Evolutionary conservation across 2,329 filamentous ascomycete species (phyloP).

Genomic region (Bipolaris gigantea): DNA sequence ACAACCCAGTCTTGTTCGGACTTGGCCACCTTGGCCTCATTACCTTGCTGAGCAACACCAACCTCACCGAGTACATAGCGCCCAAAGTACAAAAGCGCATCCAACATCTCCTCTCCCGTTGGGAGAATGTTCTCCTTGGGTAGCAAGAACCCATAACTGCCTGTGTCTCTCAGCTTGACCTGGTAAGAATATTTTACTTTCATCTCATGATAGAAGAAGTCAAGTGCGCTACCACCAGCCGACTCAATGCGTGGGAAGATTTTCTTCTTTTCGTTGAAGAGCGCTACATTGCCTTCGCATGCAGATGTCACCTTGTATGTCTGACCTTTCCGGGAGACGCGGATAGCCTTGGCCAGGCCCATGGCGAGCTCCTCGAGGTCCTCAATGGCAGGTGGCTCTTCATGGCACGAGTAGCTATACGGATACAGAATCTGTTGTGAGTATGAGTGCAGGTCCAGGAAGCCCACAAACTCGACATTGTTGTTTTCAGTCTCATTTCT

Average conservation of each 20-base stretch:
- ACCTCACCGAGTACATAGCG: slow-evolving; percentile 67
- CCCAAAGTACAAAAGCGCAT: slow-evolving; percentile 80
- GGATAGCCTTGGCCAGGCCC: slow-evolving; percentile 86
- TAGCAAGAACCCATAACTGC: slow-evolving; percentile 89
- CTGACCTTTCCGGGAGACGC: slow-evolving; percentile 72
- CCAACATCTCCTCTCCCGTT: slow-evolving; percentile 83
- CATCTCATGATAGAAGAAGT: slow-evolving; percentile 94
- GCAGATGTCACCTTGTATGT: slow-evolving; percentile 73
- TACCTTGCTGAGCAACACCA: slow-evolving; percentile 25
- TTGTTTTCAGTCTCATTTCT: slow-evolving; percentile 72
- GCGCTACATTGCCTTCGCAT: slow-evolving; percentile 73
- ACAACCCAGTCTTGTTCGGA: background rate
- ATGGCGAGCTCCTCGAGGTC: slow-evolving; percentile 88
- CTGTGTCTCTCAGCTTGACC: slow-evolving; percentile 89
- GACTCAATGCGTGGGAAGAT: slow-evolving; percentile 65
- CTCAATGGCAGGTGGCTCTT: slow-evolving; percentile 80
- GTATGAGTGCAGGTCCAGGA: slow-evolving; percentile 91
- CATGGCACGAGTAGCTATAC: slow-evolving; percentile 80
- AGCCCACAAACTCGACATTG: slow-evolving; percentile 76
- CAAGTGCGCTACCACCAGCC: slow-evolving; percentile 82
- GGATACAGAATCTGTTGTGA: slow-evolving; percentile 94
- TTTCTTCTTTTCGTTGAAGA: slow-evolving; percentile 36
- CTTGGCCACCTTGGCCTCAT: background rate
- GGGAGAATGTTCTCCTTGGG: slow-evolving; percentile 86
- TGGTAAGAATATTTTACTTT: slow-evolving; percentile 85